Conservation (phyloP, 139 green algal genomes). For the Chlorella vulgaris region DNA sequence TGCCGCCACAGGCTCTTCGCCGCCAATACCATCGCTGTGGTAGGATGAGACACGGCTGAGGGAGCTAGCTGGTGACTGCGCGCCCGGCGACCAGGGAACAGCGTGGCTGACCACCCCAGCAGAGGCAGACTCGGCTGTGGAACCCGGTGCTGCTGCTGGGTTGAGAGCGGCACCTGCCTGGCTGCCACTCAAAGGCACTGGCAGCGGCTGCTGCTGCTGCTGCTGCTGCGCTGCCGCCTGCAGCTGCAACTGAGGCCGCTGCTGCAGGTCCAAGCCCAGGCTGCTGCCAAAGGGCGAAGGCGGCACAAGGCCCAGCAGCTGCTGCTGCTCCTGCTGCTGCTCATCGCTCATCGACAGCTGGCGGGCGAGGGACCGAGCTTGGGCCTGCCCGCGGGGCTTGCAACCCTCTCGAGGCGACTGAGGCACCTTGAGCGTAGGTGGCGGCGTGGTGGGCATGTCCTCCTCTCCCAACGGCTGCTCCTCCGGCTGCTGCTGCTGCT, state of each 20-base stretch:
- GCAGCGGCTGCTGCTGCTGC: background rate
- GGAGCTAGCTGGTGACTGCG: background rate
- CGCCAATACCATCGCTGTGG: background rate
- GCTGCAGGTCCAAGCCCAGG: background rate
- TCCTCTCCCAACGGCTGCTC: background rate
- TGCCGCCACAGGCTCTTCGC: constrained; percentile 6
- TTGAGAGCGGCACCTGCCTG: background rate
- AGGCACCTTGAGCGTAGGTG: constrained; percentile 22
- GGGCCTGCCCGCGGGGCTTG: background rate
- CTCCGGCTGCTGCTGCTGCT: background rate
- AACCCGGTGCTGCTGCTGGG: background rate
- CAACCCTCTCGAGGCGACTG: background rate
- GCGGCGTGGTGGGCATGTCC: constrained; percentile 13
- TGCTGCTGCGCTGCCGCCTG: background rate
- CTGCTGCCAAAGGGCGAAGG: constrained; percentile 4
- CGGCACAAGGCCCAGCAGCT: background rate
- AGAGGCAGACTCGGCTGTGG: background rate
- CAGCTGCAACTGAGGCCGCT: background rate
- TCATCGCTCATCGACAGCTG: background rate
- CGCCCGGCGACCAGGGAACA: constrained; percentile 15
- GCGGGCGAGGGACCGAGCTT: background rate
- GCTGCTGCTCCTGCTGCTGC: background rate
- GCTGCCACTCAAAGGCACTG: background rate
- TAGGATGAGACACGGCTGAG: constrained; percentile 7
- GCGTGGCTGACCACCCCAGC: constrained; percentile 3